phyloP scores from a whole-genome alignment of 495 filamentous ascomycete species.

The Aspergillus sclerotiicarbonarius region DNA sequence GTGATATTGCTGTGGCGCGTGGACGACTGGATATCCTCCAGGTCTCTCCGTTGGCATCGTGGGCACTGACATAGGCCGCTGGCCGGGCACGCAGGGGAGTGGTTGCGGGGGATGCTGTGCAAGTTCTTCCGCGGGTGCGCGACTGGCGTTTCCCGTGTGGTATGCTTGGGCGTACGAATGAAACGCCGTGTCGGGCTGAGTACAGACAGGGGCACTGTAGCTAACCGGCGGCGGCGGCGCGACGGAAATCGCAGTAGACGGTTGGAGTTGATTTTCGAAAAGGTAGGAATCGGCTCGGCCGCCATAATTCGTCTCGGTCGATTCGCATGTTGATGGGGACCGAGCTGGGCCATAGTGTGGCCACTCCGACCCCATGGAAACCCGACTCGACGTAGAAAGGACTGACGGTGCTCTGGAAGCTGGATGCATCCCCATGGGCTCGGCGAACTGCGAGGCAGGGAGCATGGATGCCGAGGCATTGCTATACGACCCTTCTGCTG shows the following conservation, averaged over 20 bases:
- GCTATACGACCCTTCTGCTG: constrained; percentile 19
- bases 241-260: constrained; percentile 13
- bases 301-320: constrained; percentile 21
- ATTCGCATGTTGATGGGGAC: constrained; percentile 21
- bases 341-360: constrained; percentile 20
- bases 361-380: constrained; percentile 22
- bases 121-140: constrained; percentile 13
- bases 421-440: constrained; percentile 14
- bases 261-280: constrained; percentile 19
- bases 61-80: constrained; percentile 19
- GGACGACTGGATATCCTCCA: constrained; percentile 15
- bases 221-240: constrained; percentile 14
- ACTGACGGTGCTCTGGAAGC: constrained; percentile 22
- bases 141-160: constrained; percentile 9
- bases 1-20: constrained; percentile 15
- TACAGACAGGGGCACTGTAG: constrained; percentile 9
- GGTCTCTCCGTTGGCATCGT: constrained; percentile 12
- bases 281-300: constrained; percentile 21
- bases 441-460: constrained; percentile 20
- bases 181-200: constrained; percentile 10
- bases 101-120: constrained; percentile 11
- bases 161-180: constrained; percentile 19
- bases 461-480: constrained; percentile 15
- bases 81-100: constrained; percentile 8
- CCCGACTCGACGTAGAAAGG: constrained; percentile 19